Evolutionary conservation across 225 moss, liverwort and hornwort genomes (phyloP).

Genomic region (Sphagnum contortum): DNA sequence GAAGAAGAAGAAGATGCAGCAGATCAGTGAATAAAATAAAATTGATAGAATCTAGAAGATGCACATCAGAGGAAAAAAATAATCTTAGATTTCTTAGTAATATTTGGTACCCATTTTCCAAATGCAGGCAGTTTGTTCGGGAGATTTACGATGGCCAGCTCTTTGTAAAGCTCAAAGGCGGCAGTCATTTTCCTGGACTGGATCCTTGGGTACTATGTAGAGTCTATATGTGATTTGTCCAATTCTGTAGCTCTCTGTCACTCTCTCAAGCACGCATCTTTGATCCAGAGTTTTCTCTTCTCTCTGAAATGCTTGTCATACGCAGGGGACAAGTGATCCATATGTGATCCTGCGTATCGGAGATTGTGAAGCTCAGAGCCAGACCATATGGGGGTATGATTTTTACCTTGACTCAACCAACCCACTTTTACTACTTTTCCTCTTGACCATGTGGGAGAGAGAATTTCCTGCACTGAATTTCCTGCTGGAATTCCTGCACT

Average conservation of each 20-base stretch:
- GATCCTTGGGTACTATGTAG: slow-evolving; percentile 65
- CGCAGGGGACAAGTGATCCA: slow-evolving; percentile 88
- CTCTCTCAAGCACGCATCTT: background rate
- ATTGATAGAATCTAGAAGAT: no score
- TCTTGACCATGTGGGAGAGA: background rate
- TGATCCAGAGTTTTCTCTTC: background rate
- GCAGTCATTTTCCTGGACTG: slow-evolving; percentile 65
- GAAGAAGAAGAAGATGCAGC: background rate
- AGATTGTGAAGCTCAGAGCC: slow-evolving; percentile 52
- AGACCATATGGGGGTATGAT: slow-evolving; percentile 69
- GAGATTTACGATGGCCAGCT: slow-evolving; percentile 65
- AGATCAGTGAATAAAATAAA: no score
- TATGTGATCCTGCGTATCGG: slow-evolving; percentile 63
- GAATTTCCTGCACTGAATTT: no score
- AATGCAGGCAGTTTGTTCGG: slow-evolving; percentile 48
- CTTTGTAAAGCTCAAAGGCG: slow-evolving; percentile 54
- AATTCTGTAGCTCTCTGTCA: slow-evolving; percentile 1
- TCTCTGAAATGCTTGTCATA: background rate
- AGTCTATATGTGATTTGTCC: background rate
- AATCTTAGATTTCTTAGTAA: no score
- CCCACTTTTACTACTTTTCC: background rate
- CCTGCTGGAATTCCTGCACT: no score
- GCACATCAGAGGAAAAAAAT: no score
- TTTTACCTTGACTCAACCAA: slow-evolving; percentile 1
- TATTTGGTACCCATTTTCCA: background rate